Conservation (phyloP, 176 grass and related monocot genomes). For the Dendrocalamus sinicus region DNA sequence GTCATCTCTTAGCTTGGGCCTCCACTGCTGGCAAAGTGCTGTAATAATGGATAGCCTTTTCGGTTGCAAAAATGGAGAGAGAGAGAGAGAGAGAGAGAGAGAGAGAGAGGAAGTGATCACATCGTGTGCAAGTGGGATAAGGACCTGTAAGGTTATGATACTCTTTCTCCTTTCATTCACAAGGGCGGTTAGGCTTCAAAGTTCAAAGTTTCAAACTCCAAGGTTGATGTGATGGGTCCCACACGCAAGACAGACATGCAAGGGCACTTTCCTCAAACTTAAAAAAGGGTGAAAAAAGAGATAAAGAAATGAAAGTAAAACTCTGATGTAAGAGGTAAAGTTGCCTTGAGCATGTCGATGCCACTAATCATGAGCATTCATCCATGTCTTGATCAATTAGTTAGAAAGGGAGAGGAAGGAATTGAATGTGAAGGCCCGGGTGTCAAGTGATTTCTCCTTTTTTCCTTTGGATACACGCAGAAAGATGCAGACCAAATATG, state of each 20-base stretch:
- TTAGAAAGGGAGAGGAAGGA: neutral
- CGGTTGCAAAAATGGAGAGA: neutral
- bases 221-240: constrained; percentile 6
- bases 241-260: neutral
- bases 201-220: neutral
- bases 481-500: constrained; percentile 5
- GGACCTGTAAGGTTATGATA: neutral
- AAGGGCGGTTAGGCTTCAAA: neutral
- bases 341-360: neutral
- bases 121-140: neutral
- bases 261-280: neutral
- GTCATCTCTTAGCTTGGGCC: neutral
- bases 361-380: neutral
- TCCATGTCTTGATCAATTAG: neutral
- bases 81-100: neutral
- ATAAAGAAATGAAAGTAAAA: neutral
- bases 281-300: neutral
- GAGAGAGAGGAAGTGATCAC: neutral
- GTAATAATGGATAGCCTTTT: constrained; percentile 36
- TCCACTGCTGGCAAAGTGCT: constrained; percentile 18
- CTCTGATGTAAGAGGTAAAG: neutral
- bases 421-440: neutral
- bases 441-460: neutral
- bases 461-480: neutral
- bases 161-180: neutral